phyloP scores from a whole-genome alignment of 306 rosid genomes.

The Prunus mira region DNA sequence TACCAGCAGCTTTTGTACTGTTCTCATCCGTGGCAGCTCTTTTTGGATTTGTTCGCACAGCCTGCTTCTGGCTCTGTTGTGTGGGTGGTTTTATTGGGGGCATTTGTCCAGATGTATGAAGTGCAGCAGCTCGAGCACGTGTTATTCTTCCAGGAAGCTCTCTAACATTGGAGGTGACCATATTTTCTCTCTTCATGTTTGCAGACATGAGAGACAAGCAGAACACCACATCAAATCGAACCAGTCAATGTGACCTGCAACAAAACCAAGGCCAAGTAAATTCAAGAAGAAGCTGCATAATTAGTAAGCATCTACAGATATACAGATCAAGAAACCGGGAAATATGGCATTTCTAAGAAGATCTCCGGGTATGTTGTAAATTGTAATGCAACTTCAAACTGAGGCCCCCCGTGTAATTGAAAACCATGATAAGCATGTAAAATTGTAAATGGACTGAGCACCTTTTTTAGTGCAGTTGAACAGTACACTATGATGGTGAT shows the following conservation, averaged over 20 bases:
- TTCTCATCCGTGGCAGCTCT: slow-evolving; percentile 38
- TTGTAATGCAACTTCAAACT: slow-evolving; percentile 2
- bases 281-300: not conserved
- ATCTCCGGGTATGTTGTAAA: not conserved
- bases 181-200: slow-evolving; percentile 70
- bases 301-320: not conserved
- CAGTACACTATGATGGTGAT: not conserved
- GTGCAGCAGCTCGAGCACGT: slow-evolving; percentile 70
- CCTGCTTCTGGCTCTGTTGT: slow-evolving; percentile 40
- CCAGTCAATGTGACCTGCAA: slow-evolving; percentile 37
- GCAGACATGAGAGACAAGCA: slow-evolving; percentile 38
- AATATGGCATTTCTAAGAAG: not conserved
- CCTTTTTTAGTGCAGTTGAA: not conserved
- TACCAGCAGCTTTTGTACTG: slow-evolving; percentile 25
- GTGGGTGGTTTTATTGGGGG: slow-evolving; percentile 43
- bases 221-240: slow-evolving; percentile 18
- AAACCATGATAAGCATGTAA: not conserved
- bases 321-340: not conserved
- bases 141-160: slow-evolving; percentile 64
- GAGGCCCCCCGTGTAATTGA: not conserved
- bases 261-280: slow-evolving; percentile 20
- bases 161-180: slow-evolving; percentile 21
- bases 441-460: not conserved
- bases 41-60: slow-evolving; percentile 39
- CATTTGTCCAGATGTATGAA: slow-evolving; percentile 42